These are phyloP conservation scores for Beauveria medogensis DNA, from an alignment of 2,329 filamentous ascomycete genomes.

Conservation along the genomic window DNA sequence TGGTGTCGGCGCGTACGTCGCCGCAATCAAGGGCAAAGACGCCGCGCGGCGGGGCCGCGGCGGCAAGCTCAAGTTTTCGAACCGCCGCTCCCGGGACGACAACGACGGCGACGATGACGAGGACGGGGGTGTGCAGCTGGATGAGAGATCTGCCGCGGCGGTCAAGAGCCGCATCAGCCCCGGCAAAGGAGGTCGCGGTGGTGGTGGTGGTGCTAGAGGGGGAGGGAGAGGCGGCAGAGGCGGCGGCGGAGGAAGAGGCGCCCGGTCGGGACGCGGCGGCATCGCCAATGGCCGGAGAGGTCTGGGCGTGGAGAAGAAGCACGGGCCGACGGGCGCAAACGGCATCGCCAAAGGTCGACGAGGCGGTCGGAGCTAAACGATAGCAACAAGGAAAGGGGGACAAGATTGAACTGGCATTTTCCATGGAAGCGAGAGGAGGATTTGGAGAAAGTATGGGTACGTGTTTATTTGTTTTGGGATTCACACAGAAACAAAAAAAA, in stretches of 20 bases:
- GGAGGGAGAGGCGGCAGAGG: slow-evolving; percentile 25
- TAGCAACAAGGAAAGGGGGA: neutral
- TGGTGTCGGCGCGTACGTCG: slow-evolving; percentile 59
- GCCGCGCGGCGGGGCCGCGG: slow-evolving; percentile 56
- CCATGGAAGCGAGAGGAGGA: neutral
- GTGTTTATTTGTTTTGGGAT: neutral
- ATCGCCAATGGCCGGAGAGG: slow-evolving; percentile 38
- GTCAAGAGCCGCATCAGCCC: slow-evolving; percentile 43
- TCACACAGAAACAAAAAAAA: neutral
- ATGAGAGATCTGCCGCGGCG: slow-evolving; percentile 42
- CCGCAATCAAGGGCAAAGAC: slow-evolving; percentile 60
- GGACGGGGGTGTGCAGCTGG: slow-evolving; percentile 34
- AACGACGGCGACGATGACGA: slow-evolving; percentile 40
- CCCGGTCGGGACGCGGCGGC: slow-evolving; percentile 26
- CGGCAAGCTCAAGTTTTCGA: slow-evolving; percentile 65
- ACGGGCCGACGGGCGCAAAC: slow-evolving; percentile 25
- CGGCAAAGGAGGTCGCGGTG: slow-evolving; percentile 25
- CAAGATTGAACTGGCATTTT: neutral
- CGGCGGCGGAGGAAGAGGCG: slow-evolving; percentile 23
- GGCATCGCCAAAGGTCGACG: slow-evolving; percentile 34
- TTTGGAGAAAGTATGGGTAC: neutral
- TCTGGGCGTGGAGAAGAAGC: slow-evolving; percentile 44
- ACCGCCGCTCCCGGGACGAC: slow-evolving; percentile 42
- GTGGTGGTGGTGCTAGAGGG: slow-evolving; percentile 26
- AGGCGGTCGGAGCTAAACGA: slow-evolving; percentile 18